These are phyloP conservation scores for Nakazawaea laoshanensis DNA, from an alignment of 805 yeast genomes.

Conservation along the genomic window DNA sequence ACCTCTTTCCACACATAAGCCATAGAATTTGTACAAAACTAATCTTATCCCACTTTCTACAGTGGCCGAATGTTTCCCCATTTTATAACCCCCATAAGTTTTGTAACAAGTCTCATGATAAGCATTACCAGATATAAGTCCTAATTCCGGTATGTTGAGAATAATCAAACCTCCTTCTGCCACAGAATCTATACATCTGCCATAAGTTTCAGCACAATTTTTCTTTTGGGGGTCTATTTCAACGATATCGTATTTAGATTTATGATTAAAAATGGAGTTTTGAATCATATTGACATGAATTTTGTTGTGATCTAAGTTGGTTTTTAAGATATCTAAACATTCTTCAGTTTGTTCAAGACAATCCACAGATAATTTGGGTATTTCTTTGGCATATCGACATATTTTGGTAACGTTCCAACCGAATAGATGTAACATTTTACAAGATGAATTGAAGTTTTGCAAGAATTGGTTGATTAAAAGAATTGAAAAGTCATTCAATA, in stretches of 20 bases:
- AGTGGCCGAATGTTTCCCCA: constrained; percentile 79
- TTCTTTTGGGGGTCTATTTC: constrained; percentile 7
- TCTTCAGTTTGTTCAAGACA: no score
- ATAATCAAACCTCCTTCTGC: constrained; percentile 75
- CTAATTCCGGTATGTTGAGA: constrained; percentile 96
- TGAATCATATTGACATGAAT: no score
- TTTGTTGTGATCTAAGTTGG: no score
- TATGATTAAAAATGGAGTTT: no score
- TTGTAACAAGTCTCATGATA: constrained; percentile 97
- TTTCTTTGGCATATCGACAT: no score
- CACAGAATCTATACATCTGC: constrained; percentile 62
- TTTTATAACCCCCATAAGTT: constrained; percentile 56
- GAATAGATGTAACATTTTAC: no score
- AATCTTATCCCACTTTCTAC: constrained; percentile 91
- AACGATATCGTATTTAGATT: constrained; percentile 6
- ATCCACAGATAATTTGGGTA: no score
- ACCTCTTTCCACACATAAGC: constrained; percentile 71
- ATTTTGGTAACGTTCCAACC: no score
- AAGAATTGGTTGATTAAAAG: no score
- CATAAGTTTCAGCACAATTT: constrained; percentile 1
- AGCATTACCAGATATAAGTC: constrained; percentile 90
- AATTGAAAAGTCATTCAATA: no score
- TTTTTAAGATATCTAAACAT: no score
- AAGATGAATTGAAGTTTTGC: no score
- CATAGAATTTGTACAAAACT: constrained; percentile 64